phyloP scores from a whole-genome alignment of 1,284 basidiomycete species.

The Mycosarcoma maydis region DNA sequence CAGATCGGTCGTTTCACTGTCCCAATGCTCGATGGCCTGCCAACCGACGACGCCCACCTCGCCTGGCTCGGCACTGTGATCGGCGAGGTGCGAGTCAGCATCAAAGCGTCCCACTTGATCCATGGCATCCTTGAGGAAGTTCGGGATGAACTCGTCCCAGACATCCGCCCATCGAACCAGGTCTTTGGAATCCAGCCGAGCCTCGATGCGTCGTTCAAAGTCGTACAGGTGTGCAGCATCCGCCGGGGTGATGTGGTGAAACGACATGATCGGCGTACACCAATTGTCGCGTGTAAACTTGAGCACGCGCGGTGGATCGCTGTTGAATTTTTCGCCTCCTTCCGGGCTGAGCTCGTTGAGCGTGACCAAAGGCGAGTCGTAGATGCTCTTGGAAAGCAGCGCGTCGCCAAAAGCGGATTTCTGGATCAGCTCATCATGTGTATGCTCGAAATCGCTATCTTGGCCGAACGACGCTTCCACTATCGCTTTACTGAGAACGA shows the following conservation, averaged over 20 bases:
- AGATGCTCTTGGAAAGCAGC: conserved; percentile 37
- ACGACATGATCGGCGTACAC: conserved; percentile 37
- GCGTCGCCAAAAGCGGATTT: conserved; percentile 44
- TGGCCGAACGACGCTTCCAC: conserved; percentile 31
- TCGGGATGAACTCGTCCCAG: conserved; percentile 38
- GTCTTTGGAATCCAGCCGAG: conserved; percentile 2
- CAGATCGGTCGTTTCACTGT: conserved; percentile 18
- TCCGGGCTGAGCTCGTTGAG: conserved; percentile 16
- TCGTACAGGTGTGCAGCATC: conserved; percentile 34
- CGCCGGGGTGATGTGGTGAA: conserved; percentile 44
- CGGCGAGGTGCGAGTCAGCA: not conserved
- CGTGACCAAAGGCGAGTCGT: conserved; percentile 12
- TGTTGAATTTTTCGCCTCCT: conserved; percentile 28
- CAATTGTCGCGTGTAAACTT: conserved; percentile 21
- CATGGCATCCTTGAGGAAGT: conserved; percentile 13
- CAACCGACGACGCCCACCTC: conserved; percentile 20
- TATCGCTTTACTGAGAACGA: conserved; percentile 23
- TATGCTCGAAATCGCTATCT: conserved; percentile 27
- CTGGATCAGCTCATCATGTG: conserved; percentile 23
- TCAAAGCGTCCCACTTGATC: not conserved
- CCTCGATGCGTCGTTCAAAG: conserved; percentile 28
- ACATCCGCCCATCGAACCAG: conserved; percentile 23
- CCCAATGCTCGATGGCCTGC: conserved; percentile 40
- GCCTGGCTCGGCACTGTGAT: not conserved
- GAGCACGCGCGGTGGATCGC: conserved; percentile 21